A percentile compares a stretch with the other conserved stretches of the same genome.
phyloP scores from a whole-genome alignment of 2,329 filamentous ascomycete species.

The Clonostachys byssicola region DNA sequence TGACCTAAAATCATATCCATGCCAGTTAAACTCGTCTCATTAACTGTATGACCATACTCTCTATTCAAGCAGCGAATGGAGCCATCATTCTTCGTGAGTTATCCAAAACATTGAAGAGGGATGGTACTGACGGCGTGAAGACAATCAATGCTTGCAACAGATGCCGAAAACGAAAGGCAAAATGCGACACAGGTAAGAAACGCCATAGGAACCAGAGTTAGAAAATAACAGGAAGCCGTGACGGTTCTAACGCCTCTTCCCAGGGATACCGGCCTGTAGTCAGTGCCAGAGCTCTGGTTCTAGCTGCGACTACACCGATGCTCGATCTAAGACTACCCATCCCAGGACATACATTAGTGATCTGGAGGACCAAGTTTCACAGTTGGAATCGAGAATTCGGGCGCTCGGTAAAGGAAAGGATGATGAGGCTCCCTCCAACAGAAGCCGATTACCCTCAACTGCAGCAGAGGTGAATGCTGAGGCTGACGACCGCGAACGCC shows the following conservation, averaged over 20 bases:
- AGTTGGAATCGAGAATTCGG: conserved; percentile 4
- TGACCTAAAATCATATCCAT: too few relatives aligned
- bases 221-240: neutral
- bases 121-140: neutral
- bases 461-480: neutral
- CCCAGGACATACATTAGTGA: conserved; percentile 5
- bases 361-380: conserved; percentile 4
- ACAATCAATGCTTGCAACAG: conserved; percentile 10
- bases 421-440: too few relatives aligned
- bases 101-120: neutral
- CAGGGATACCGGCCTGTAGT: conserved; percentile 9
- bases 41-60: too few relatives aligned
- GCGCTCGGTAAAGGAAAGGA: too few relatives aligned
- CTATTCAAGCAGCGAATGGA: conserved; percentile 3
- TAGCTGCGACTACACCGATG: conserved; percentile 12
- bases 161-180: conserved; percentile 11
- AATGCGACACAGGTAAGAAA: conserved; percentile 9
- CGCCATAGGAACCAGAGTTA: neutral
- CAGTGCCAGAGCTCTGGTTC: conserved; percentile 8
- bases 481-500: conserved; percentile 1
- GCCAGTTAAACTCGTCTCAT: too few relatives aligned
- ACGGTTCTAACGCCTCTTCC: neutral
- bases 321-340: conserved; percentile 5
- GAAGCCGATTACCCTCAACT: neutral
- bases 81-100: conserved; percentile 5